Evolutionary conservation across 169 alveolate genomes (phyloP), one percentile per base, ranked within the genome.

Genomic region (Condylostoma magnum): DNA sequence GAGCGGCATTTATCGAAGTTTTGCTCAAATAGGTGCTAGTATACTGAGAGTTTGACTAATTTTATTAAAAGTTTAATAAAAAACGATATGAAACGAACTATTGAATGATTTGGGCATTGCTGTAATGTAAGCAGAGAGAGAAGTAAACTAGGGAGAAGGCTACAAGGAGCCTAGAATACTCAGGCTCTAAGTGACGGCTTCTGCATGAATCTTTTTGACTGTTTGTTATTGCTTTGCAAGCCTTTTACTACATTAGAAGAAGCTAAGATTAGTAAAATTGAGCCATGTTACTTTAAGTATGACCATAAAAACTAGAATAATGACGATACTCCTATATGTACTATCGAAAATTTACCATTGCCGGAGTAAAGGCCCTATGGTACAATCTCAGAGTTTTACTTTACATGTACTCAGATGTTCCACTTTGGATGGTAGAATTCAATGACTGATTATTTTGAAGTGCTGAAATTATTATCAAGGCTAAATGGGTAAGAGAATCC

Each of bases 361-460:
- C n/a, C 25, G 27, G 10, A 10, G 8, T 25, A 25, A 1, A 6
- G 10, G 47, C 28, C 20, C 10, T 20, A 6, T 25, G 75, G 75
- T 8, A 66, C 75, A n/a, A 36, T 47, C 5, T 28, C 75, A 43
- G 75, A 66, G 65, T 66, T 66, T 66, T 66, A 46, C 65, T 66
- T 20, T 43, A 8, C 15, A 15, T 66, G 75, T 36, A 1, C 2
- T 1, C 48, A 15, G 33, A 41, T 66, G 63, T 46, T 66, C 4
- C 58, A 66, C 36, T 66, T 27, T 47, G n/a, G 43, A 10, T 66
- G 75, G 75, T 6, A 66, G 2, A n/a, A 31, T 6, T 20, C 44
- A 12, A 12, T 25, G 2, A 28, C 43, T 1, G n/a, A 28, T 8
- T 28, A 28, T 28, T 20, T 18, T n/a, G 75, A 66, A 43, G 8